Percentiles rank a stretch among this genome's conserved stretches.
Conservation (phyloP, 2,329 filamentous ascomycete genomes). For the Aspergillus sp. region DNA sequence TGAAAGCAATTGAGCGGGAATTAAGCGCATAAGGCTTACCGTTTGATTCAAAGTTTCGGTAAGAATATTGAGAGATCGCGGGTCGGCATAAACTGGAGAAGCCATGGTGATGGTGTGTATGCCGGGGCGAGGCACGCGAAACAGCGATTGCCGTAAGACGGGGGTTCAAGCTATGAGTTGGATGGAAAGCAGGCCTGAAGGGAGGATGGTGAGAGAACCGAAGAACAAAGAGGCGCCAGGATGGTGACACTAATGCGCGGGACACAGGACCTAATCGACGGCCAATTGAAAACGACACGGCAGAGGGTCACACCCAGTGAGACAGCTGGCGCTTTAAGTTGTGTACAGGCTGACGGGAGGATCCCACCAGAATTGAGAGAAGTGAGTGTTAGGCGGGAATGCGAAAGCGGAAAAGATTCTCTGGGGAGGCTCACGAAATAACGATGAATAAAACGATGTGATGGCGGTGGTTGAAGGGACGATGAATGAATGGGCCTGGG, state of each 20-base stretch:
- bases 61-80: conserved; percentile 35
- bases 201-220: background rate
- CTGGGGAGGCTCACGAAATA: background rate
- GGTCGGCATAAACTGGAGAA: conserved; percentile 22
- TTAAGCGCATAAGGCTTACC: conserved; percentile 18
- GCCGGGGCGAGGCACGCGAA: background rate
- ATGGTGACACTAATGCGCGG: background rate
- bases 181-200: background rate
- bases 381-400: background rate
- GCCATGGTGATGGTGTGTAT: conserved; percentile 20
- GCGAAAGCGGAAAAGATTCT: background rate
- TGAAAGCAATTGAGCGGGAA: background rate
- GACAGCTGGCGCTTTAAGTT: background rate
- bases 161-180: too few relatives aligned
- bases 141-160: too few relatives aligned
- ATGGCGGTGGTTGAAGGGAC: too few relatives aligned
- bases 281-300: too few relatives aligned
- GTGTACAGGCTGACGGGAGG: background rate
- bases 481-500: background rate
- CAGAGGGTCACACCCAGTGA: background rate
- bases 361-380: background rate
- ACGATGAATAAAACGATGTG: background rate
- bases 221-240: background rate
- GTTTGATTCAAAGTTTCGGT: conserved; percentile 37
- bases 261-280: background rate